Conservation (phyloP, 2,329 filamentous ascomycete species). For the Ramularia collo-cygni region DNA sequence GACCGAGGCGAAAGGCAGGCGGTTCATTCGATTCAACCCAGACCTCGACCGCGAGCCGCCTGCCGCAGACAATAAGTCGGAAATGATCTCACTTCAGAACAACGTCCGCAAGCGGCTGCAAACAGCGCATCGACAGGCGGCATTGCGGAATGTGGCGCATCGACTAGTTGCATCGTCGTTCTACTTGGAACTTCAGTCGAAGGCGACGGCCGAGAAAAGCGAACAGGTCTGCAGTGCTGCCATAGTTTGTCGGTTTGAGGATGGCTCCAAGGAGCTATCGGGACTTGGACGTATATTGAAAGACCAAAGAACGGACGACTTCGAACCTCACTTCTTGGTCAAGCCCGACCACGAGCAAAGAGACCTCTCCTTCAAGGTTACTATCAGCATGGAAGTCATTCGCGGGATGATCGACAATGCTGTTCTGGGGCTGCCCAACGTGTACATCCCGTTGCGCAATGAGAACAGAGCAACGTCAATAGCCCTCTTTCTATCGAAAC, state of each 20-base stretch:
- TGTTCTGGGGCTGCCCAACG: slow-evolving; percentile 26
- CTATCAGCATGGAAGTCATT: slow-evolving; percentile 21
- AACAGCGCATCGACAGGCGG: slow-evolving; percentile 23
- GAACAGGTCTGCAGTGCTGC: slow-evolving; percentile 27
- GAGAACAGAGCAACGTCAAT: slow-evolving; percentile 28
- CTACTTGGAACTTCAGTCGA: slow-evolving; percentile 32
- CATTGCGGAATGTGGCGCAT: slow-evolving; percentile 29
- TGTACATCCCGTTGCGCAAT: slow-evolving; percentile 28
- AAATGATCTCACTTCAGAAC: slow-evolving; percentile 27
- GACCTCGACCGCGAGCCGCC: slow-evolving; percentile 28
- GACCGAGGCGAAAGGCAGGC: slow-evolving; percentile 20
- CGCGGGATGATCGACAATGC: slow-evolving; percentile 24
- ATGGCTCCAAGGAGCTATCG: slow-evolving; percentile 27
- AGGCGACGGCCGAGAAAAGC: slow-evolving; percentile 25
- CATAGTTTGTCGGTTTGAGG: slow-evolving; percentile 31
- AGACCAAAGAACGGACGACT: slow-evolving; percentile 21
- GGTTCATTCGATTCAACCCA: slow-evolving; percentile 33
- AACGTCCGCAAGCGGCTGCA: slow-evolving; percentile 28
- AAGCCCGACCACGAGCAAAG: slow-evolving; percentile 19
- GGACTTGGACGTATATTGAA: slow-evolving; percentile 27
- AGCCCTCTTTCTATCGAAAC: slow-evolving; percentile 27
- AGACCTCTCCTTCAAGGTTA: slow-evolving; percentile 21
- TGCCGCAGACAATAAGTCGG: slow-evolving; percentile 30
- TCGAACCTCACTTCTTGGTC: slow-evolving; percentile 32
- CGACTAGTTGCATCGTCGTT: slow-evolving; percentile 33